A percentile compares a stretch with the other conserved stretches of the same genome.
phyloP scores from a whole-genome alignment of 2,329 filamentous ascomycete genomes.

The Colletotrichum euphorbiae region DNA sequence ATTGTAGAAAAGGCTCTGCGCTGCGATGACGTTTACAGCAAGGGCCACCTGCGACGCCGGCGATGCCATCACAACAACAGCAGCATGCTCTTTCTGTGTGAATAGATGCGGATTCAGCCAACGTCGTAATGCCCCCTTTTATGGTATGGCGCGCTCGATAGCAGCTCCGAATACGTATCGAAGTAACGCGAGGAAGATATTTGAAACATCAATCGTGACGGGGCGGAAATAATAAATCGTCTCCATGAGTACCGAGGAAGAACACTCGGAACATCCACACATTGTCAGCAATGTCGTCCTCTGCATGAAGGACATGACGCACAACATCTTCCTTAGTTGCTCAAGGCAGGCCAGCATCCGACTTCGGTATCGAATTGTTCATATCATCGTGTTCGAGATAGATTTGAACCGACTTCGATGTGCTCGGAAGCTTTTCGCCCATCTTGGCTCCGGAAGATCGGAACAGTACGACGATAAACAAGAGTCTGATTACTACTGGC shows the following conservation, averaged over 20 bases:
- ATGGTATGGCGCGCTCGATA: not conserved
- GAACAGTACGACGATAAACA: too few relatives aligned
- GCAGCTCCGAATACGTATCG: not conserved
- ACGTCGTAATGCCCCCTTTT: not conserved
- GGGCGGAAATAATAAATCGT: not conserved
- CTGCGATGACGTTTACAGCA: not conserved
- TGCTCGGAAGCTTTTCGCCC: too few relatives aligned
- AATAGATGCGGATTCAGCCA: not conserved
- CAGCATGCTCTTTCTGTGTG: not conserved
- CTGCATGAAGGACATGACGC: not conserved
- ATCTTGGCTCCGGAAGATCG: too few relatives aligned
- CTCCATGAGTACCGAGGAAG: not conserved
- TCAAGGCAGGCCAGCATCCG: too few relatives aligned
- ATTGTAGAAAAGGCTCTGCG: not conserved
- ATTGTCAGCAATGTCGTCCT: not conserved
- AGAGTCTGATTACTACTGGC: too few relatives aligned
- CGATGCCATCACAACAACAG: not conserved
- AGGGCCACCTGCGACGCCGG: not conserved
- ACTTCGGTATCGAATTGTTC: too few relatives aligned
- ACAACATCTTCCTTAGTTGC: not conserved
- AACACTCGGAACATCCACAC: not conserved
- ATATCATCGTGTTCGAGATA: too few relatives aligned
- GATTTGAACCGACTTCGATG: too few relatives aligned
- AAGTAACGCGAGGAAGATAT: not conserved
- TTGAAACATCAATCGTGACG: not conserved